A percentile compares a stretch with the other conserved stretches of the same genome.
Evolutionary conservation across 176 grass and related monocot genomes (phyloP).

Genomic region (Saccharum officinarum): DNA sequence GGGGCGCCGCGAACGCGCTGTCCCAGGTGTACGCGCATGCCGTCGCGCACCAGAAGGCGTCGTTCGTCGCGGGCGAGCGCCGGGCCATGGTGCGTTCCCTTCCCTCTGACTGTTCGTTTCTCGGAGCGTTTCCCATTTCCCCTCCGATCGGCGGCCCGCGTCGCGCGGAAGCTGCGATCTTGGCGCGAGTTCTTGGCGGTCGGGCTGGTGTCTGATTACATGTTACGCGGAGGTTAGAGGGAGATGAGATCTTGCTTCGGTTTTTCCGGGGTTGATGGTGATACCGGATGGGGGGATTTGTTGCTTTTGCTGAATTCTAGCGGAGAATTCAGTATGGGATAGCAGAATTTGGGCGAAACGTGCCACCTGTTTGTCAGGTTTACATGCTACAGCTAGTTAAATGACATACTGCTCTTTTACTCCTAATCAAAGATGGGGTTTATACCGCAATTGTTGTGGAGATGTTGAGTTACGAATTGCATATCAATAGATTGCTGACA

Average conservation of each 20-base stretch:
- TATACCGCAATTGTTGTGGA: background rate
- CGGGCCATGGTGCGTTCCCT: constrained; percentile 33
- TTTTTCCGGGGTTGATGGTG: background rate
- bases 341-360: constrained; percentile 11
- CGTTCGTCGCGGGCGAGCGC: constrained; percentile 50
- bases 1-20: constrained; percentile 63
- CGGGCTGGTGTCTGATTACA: background rate
- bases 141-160: background rate
- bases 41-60: constrained; percentile 47
- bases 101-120: background rate
- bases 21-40: constrained; percentile 65
- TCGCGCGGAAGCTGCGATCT: constrained; percentile 16
- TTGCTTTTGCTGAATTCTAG: background rate
- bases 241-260: background rate
- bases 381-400: background rate
- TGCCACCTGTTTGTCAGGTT: constrained; percentile 14
- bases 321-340: constrained; percentile 19
- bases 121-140: background rate
- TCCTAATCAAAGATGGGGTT: background rate
- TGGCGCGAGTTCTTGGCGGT: no score
- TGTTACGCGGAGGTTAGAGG: background rate
- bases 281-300: background rate
- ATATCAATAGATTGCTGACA: background rate
- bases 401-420: background rate
- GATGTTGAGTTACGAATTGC: background rate